A percentile compares a stretch with the other conserved stretches of the same genome.
Evolutionary conservation across 169 alveolate genomes (phyloP).

Genomic region (Cystoisospora suis): DNA sequence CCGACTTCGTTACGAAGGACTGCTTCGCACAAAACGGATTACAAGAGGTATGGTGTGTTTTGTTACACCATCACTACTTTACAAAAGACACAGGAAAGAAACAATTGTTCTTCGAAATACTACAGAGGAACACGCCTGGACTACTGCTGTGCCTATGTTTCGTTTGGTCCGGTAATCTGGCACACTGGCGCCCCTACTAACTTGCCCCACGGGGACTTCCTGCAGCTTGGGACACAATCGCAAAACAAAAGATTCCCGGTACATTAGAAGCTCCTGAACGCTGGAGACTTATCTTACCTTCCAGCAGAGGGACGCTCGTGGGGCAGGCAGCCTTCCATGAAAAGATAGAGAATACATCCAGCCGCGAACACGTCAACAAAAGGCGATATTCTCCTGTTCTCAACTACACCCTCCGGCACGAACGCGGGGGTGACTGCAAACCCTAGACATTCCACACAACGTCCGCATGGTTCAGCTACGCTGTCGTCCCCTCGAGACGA

Average conservation of each 20-base stretch:
- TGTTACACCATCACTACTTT: too few relatives aligned
- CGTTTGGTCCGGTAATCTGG: not conserved
- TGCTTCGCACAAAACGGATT: too few relatives aligned
- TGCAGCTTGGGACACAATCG: not conserved
- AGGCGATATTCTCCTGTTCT: not conserved
- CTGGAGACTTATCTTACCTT: not conserved
- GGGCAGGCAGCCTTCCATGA: slow-evolving; percentile 39
- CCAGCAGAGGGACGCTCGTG: not conserved
- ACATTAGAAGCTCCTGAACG: too few relatives aligned
- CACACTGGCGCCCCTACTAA: not conserved
- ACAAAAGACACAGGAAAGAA: too few relatives aligned
- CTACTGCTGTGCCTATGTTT: not conserved
- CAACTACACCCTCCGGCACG: not conserved
- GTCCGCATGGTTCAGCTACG: not conserved
- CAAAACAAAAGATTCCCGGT: not conserved
- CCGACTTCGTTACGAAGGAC: too few relatives aligned
- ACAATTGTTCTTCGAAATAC: too few relatives aligned
- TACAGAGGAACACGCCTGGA: not conserved
- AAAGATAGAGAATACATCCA: slow-evolving; percentile 14
- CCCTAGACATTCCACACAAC: not conserved
- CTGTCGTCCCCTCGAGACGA: not conserved
- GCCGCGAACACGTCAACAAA: slow-evolving; percentile 31
- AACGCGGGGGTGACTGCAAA: slow-evolving; percentile 20
- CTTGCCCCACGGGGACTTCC: not conserved
- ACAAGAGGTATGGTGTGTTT: too few relatives aligned